These are phyloP conservation scores for Albifimbria verrucaria DNA, from an alignment of 2,329 filamentous ascomycete genomes.

Conservation along the genomic window DNA sequence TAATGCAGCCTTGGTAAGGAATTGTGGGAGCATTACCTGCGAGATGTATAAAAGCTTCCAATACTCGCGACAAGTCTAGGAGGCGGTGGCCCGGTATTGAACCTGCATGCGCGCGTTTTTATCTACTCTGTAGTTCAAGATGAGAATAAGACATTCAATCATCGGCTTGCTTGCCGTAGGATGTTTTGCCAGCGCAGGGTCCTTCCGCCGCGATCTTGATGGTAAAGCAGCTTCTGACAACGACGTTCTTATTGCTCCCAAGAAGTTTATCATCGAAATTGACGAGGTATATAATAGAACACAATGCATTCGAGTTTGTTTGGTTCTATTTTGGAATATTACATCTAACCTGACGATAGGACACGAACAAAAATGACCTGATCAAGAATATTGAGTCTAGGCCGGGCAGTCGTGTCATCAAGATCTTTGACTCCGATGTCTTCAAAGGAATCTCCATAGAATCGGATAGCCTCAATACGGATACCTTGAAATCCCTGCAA, in stretches of 20 bases:
- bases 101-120: no score
- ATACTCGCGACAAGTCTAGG: no score
- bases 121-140: no score
- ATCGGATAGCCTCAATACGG: conserved; percentile 2
- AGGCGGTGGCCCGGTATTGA: no score
- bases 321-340: not conserved
- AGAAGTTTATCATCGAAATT: conserved; percentile 2
- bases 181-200: not conserved
- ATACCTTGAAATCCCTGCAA: not conserved
- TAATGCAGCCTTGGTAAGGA: no score
- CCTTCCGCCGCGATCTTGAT: conserved; percentile 1
- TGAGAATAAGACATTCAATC: no score
- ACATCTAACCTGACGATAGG: not conserved
- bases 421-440: conserved; percentile 1
- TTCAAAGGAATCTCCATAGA: not conserved
- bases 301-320: not conserved
- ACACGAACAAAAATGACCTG: not conserved
- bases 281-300: not conserved
- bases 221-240: not conserved
- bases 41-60: no score
- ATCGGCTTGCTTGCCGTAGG: not conserved
- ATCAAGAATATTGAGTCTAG: conserved; percentile 2
- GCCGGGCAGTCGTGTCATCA: not conserved
- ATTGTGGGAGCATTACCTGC: no score
- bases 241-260: not conserved